These are phyloP conservation scores for Leishmania aethiopica DNA, from an alignment of 208 protist genomes.

Conservation along the genomic window DNA sequence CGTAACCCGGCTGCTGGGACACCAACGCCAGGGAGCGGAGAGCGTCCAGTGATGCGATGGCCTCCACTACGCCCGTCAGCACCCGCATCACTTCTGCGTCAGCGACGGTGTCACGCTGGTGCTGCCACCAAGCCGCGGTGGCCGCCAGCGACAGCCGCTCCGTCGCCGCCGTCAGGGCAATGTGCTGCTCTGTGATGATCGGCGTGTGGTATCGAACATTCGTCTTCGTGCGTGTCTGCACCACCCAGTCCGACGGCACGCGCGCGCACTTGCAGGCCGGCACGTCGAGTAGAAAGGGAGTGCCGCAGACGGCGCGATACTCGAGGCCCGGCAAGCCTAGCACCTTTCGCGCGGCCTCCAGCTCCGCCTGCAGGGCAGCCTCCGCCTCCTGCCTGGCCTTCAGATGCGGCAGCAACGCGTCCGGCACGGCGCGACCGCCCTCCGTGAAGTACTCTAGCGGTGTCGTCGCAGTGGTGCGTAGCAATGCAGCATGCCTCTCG, in stretches of 20 bases:
- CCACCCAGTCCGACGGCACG: constrained; percentile 68
- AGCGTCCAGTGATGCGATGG: constrained; percentile 63
- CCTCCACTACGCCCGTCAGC: constrained; percentile 44
- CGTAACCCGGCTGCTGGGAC: constrained; percentile 68
- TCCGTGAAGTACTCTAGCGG: constrained; percentile 70
- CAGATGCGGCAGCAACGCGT: constrained; percentile 40
- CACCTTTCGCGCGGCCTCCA: constrained; percentile 46
- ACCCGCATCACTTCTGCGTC: constrained; percentile 33
- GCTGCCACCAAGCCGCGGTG: constrained; percentile 54
- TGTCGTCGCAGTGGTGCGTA: constrained; percentile 51
- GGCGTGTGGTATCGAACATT: constrained; percentile 87
- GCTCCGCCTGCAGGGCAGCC: constrained; percentile 56
- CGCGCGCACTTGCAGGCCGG: constrained; percentile 48
- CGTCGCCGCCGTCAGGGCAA: constrained; percentile 60
- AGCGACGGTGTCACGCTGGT: constrained; percentile 39
- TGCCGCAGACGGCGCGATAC: constrained; percentile 82
- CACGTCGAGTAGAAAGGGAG: constrained; percentile 80
- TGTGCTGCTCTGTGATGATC: constrained; percentile 54
- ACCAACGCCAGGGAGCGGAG: constrained; percentile 60
- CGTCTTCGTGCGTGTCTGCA: constrained; percentile 77
- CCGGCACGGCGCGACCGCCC: constrained; percentile 21
- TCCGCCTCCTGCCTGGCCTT: constrained; percentile 43
- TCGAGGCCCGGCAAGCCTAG: constrained; percentile 67
- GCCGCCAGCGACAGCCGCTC: constrained; percentile 71
- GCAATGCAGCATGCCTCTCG: constrained; percentile 30